phyloP scores from a whole-genome alignment of 106 monocot genomes.

The Apostasia ramifera region DNA sequence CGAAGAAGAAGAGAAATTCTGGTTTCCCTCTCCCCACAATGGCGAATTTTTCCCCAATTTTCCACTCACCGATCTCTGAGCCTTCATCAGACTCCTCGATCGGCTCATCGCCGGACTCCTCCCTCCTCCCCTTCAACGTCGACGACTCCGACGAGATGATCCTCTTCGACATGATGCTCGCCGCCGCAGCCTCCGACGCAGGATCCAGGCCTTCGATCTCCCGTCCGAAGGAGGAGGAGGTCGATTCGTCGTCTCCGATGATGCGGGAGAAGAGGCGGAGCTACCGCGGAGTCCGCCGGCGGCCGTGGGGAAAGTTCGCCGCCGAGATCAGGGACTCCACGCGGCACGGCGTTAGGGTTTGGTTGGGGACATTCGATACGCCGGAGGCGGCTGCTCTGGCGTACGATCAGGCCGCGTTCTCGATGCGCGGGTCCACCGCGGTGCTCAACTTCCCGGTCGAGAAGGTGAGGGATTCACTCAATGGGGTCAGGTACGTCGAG shows the following conservation, averaged over 20 bases:
- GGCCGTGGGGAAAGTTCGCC: conserved; percentile 37
- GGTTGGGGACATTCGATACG: conserved; percentile 39
- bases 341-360: conserved; percentile 19
- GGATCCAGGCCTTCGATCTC: neutral
- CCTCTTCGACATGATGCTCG: conserved; percentile 32
- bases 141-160: conserved; percentile 65
- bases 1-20: no score
- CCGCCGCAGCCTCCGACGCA: conserved; percentile 10
- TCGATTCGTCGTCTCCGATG: neutral
- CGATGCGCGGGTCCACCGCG: conserved; percentile 20
- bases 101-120: conserved; percentile 2
- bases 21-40: no score
- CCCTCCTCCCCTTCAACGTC: conserved; percentile 47
- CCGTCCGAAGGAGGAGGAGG: conserved; percentile 6
- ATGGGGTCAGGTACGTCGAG: neutral
- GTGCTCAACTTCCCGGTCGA: conserved; percentile 36
- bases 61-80: conserved; percentile 4
- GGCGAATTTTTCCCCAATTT: neutral
- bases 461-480: conserved; percentile 19
- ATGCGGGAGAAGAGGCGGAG: conserved; percentile 3
- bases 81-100: conserved; percentile 11
- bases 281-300: conserved; percentile 26
- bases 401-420: conserved; percentile 32
- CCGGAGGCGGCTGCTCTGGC: conserved; percentile 31
- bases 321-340: conserved; percentile 40